phyloP scores from a whole-genome alignment of 2,329 filamentous ascomycete genomes.

The Ascochyta koolunga region DNA sequence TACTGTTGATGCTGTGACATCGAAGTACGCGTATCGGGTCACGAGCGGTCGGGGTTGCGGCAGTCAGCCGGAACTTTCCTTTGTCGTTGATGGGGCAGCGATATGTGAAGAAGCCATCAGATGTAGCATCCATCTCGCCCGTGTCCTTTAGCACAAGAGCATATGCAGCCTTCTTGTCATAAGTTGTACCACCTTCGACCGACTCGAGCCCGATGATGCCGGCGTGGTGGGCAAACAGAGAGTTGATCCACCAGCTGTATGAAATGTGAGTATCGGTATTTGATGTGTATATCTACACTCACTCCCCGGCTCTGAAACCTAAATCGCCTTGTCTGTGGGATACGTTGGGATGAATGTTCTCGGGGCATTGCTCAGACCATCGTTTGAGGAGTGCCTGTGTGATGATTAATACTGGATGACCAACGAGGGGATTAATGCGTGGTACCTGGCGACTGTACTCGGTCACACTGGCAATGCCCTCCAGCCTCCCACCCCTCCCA shows the following conservation, averaged over 20 bases:
- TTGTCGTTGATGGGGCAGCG: constrained; percentile 48
- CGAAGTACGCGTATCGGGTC: constrained; percentile 53
- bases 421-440: neutral
- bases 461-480: constrained; percentile 48
- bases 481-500: constrained; percentile 51
- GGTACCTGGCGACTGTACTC: constrained; percentile 50
- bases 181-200: constrained; percentile 52
- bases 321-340: constrained; percentile 49
- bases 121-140: constrained; percentile 46
- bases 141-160: constrained; percentile 52
- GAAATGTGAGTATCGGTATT: neutral
- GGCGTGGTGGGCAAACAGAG: constrained; percentile 54
- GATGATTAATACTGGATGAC: neutral
- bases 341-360: constrained; percentile 34
- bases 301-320: constrained; percentile 57
- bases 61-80: constrained; percentile 53
- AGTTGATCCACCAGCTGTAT: constrained; percentile 57
- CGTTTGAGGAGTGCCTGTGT: constrained; percentile 41
- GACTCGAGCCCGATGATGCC: constrained; percentile 55
- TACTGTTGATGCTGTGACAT: constrained; percentile 51
- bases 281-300: constrained; percentile 19
- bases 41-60: constrained; percentile 49
- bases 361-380: constrained; percentile 41
- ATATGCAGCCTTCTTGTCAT: constrained; percentile 52
- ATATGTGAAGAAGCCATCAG: constrained; percentile 50